phyloP scores from a whole-genome alignment of 2,329 filamentous ascomycete genomes.

The Lithohypha guttulata region DNA sequence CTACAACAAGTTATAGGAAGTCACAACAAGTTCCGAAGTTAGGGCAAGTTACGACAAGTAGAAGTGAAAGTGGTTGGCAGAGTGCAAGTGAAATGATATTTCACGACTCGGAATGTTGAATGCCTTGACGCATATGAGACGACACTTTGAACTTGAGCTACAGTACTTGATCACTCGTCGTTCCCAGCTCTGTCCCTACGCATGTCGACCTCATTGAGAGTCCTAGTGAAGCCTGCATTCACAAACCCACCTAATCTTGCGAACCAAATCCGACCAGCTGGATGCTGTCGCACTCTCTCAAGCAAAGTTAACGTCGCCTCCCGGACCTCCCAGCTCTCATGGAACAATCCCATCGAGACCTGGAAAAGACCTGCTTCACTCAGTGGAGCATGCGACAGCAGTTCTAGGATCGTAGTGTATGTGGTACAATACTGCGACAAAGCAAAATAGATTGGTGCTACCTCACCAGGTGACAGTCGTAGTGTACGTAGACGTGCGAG shows the following conservation, averaged over 20 bases:
- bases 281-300: slow-evolving; percentile 72
- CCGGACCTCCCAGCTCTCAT: slow-evolving; percentile 72
- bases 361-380: slow-evolving; percentile 85
- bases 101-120: no score
- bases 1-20: no score
- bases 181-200: neutral
- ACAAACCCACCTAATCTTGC: slow-evolving; percentile 73
- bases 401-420: slow-evolving; percentile 75
- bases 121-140: no score
- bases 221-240: slow-evolving; percentile 71
- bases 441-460: slow-evolving; percentile 74
- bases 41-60: no score
- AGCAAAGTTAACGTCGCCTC: slow-evolving; percentile 67
- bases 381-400: slow-evolving; percentile 73
- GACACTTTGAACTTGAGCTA: no score
- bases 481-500: slow-evolving; percentile 81
- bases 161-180: no score
- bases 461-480: slow-evolving; percentile 63
- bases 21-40: no score
- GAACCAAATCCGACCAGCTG: slow-evolving; percentile 92
- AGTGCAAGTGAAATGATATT: no score
- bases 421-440: slow-evolving; percentile 64
- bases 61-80: no score
- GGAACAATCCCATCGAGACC: slow-evolving; percentile 79
- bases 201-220: slow-evolving; percentile 52